phyloP scores from a whole-genome alignment of 179 eudicot genomes.

The Beta corolliflora region DNA sequence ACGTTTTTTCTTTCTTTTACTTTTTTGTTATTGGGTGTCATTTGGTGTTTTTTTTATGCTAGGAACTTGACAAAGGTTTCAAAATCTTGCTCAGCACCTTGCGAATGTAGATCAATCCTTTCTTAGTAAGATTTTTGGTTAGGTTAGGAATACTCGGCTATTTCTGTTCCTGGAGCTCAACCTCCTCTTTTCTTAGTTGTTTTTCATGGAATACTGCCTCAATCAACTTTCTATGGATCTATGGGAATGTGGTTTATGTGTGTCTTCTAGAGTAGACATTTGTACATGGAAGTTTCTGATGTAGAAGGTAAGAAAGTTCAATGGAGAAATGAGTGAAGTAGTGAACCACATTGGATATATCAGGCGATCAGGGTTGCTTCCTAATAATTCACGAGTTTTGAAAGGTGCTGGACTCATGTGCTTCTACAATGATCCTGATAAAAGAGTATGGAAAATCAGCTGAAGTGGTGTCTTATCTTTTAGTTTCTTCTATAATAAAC shows the following conservation, averaged over 20 bases:
- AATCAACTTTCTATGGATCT: not conserved
- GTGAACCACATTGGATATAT: no score
- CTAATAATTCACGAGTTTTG: no score
- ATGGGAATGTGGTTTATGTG: not conserved
- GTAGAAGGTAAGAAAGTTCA: no score
- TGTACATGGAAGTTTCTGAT: not conserved
- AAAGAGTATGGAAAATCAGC: not conserved
- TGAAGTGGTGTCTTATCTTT: not conserved
- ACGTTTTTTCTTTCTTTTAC: not conserved
- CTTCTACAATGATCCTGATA: not conserved
- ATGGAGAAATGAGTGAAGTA: no score
- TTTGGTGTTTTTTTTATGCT: conserved; percentile 7
- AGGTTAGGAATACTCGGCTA: not conserved
- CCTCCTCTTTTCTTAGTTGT: not conserved
- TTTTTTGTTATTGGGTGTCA: not conserved
- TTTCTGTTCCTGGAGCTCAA: not conserved
- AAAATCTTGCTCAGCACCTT: not conserved
- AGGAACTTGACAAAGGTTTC: conserved; percentile 1
- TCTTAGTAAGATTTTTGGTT: not conserved
- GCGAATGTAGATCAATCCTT: not conserved
- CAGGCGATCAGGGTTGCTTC: no score
- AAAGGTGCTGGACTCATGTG: not conserved
- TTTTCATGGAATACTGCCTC: not conserved
- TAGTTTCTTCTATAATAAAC: not conserved
- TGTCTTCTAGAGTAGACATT: not conserved